These are phyloP conservation scores for Globisporangium rhizosaccharum DNA, from an alignment of 352 stramenopile species.

Conservation along the genomic window DNA sequence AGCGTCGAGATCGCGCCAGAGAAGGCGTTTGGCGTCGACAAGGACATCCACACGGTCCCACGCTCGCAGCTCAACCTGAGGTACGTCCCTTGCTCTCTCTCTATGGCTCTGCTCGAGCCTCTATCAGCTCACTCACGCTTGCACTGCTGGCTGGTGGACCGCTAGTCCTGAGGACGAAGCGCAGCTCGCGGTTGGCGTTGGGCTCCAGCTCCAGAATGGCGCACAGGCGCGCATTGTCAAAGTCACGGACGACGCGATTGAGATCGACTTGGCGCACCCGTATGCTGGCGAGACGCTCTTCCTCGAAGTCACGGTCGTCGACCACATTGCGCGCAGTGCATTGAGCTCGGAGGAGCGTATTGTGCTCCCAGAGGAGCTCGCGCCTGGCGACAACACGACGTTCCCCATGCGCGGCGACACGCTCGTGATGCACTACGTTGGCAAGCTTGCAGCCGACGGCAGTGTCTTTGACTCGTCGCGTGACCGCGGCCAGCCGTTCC, in stretches of 20 bases:
- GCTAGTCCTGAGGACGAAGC: slow-evolving; percentile 55
- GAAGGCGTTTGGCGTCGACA: slow-evolving; percentile 60
- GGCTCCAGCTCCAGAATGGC: slow-evolving; percentile 54
- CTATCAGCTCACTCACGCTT: slow-evolving; percentile 2
- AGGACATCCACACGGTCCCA: slow-evolving; percentile 59
- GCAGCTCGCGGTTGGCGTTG: slow-evolving; percentile 55
- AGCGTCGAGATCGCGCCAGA: slow-evolving; percentile 52
- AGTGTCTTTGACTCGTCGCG: slow-evolving; percentile 76
- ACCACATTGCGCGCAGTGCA: slow-evolving; percentile 41
- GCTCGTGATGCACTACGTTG: slow-evolving; percentile 84
- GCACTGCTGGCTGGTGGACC: neutral
- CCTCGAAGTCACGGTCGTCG: slow-evolving; percentile 64
- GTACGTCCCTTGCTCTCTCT: slow-evolving; percentile 9
- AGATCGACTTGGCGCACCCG: slow-evolving; percentile 70
- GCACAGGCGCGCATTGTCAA: slow-evolving; percentile 61
- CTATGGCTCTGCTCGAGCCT: neutral
- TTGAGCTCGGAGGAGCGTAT: slow-evolving; percentile 51
- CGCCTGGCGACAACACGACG: slow-evolving; percentile 49
- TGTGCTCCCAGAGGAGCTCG: slow-evolving; percentile 67
- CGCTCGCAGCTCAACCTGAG: slow-evolving; percentile 70
- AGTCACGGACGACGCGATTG: slow-evolving; percentile 60
- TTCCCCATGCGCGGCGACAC: slow-evolving; percentile 69
- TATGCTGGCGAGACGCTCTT: slow-evolving; percentile 78
- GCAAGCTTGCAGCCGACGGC: slow-evolving; percentile 55
- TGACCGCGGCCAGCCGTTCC: slow-evolving; percentile 66